phyloP scores from a whole-genome alignment of 495 filamentous ascomycete species.

The Cercophora newfieldiana region DNA sequence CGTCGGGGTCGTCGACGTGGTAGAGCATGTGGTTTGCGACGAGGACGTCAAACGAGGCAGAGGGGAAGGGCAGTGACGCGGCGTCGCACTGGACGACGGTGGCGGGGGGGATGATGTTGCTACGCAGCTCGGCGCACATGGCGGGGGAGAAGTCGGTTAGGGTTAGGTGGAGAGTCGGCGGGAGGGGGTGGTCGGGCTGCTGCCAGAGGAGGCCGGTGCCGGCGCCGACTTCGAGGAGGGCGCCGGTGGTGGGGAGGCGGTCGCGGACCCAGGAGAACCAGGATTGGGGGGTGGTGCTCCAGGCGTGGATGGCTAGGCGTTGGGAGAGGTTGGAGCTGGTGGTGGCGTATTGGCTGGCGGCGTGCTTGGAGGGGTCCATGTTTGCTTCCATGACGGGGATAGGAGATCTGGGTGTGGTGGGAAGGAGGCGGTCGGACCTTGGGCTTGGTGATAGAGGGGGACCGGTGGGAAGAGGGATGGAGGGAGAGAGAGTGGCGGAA shows the following conservation, averaged over 20 bases:
- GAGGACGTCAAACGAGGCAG: not conserved
- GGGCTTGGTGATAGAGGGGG: too few species aligned
- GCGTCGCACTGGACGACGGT: constrained; percentile 11
- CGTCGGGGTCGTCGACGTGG: constrained; percentile 8
- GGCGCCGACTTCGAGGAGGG: constrained; percentile 17
- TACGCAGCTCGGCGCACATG: constrained; percentile 7
- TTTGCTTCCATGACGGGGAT: not conserved
- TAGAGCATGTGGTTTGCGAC: constrained; percentile 20
- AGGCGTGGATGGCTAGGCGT: constrained; percentile 16
- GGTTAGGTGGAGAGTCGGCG: not conserved
- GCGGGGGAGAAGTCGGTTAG: constrained; percentile 19
- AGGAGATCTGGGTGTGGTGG: too few species aligned
- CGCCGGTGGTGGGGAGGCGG: constrained; percentile 8
- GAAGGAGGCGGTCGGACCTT: too few species aligned
- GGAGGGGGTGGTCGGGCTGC: constrained; percentile 5
- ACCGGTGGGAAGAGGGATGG: not conserved
- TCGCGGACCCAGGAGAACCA: constrained; percentile 14
- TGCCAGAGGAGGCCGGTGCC: constrained; percentile 17
- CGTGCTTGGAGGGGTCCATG: constrained; percentile 10
- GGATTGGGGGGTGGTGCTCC: constrained; percentile 6
- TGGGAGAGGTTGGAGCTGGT: constrained; percentile 13
- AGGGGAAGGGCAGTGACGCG: constrained; percentile 8
- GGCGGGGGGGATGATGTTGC: not conserved
- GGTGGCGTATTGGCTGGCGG: constrained; percentile 11
- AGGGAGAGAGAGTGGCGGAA: not conserved